Base-by-base conservation (phyloP, 1,284 basidiomycete genomes). In the Leucocoprinus gongylophorus region DNA sequence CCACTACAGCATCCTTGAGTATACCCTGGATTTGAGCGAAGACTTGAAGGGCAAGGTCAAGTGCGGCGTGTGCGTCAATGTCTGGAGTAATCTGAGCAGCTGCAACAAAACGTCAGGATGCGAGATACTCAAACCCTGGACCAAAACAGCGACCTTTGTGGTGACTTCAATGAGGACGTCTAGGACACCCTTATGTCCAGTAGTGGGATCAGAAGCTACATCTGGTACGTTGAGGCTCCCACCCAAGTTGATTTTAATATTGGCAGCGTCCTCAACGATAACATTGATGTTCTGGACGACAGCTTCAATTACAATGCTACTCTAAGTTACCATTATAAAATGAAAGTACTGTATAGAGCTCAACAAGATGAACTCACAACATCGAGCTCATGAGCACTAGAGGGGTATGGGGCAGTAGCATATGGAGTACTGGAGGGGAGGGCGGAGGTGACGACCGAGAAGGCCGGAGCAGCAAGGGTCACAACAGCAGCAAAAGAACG, bases 401-500 rank as follows among this genome's bases (percentile, higher is more conserved):
- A 26, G 23, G 23, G 23, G 23, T 26, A 26, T 26, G 23, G 23
- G 23, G 23, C 23, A 26, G 3, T 35, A 40, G 21, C 39, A 20
- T 2, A 13, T 9, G 44, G 9, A n/a, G 23, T 26, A 26, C 23
- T 26, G 42, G 21, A 13, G 0, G 48, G 44, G 37, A 50, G 39
- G 35, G 48, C 44, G 20, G 53, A 43, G 18, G 23, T 44, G 7
- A 54, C 35, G 15, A 48, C 26, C 21, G 44, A 43, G n/a, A 50
- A 39, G 15, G 46, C 46, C 29, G 51, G 20, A 28, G 50, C 30
- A 32, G 50, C 46, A 12, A 55, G 30, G 39, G 45, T 32, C 18
- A 47, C 51, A 20, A 50, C 35, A 38, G 45, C 18, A 40, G 45
- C 49, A 33, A 52, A 55, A 39, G 54, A 53, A 26, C 42, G 51